Percentiles rank a stretch among this genome's conserved stretches.
These are phyloP conservation scores for Amanita rimosa DNA, from an alignment of 768 basidiomycete genomes.

Conservation along the genomic window DNA sequence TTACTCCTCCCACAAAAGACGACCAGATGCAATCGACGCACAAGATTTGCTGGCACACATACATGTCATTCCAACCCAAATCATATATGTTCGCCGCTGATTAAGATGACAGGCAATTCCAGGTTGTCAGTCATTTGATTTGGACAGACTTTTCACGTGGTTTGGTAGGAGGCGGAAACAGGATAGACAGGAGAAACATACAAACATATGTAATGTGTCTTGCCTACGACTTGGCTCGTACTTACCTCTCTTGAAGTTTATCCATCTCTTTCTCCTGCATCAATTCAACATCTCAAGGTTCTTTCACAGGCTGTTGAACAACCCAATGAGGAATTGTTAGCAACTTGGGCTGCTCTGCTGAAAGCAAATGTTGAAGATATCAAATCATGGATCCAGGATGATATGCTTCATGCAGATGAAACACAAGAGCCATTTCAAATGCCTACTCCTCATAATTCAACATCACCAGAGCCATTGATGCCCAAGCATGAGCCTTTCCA, in stretches of 20 bases:
- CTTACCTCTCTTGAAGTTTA: slow-evolving; percentile 4
- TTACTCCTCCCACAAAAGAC: background rate
- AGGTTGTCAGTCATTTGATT: slow-evolving; percentile 11
- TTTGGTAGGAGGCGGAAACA: slow-evolving; percentile 10
- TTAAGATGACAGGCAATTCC: slow-evolving; percentile 6
- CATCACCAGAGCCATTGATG: slow-evolving; percentile 1
- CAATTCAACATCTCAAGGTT: slow-evolving; percentile 14
- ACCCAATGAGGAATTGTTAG: slow-evolving; percentile 16
- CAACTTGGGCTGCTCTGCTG: slow-evolving; percentile 20
- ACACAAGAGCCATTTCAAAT: slow-evolving; percentile 1
- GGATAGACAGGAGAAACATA: background rate
- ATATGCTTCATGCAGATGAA: slow-evolving; percentile 1
- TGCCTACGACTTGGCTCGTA: background rate
- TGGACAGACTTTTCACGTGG: slow-evolving; percentile 6
- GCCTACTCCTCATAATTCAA: slow-evolving; percentile 5
- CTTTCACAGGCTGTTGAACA: slow-evolving; percentile 13
- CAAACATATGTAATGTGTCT: background rate
- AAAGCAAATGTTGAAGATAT: slow-evolving; percentile 13
- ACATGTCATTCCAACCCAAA: background rate
- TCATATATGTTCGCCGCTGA: background rate
- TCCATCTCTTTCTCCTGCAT: slow-evolving; percentile 12
- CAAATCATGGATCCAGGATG: slow-evolving; percentile 11
- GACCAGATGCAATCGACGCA: background rate
- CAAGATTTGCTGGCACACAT: background rate
- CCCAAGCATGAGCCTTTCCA: background rate